Evolutionary conservation across 2,329 filamentous ascomycete genomes (phyloP).

Genomic region (Pseudogymnoascus sp.): DNA sequence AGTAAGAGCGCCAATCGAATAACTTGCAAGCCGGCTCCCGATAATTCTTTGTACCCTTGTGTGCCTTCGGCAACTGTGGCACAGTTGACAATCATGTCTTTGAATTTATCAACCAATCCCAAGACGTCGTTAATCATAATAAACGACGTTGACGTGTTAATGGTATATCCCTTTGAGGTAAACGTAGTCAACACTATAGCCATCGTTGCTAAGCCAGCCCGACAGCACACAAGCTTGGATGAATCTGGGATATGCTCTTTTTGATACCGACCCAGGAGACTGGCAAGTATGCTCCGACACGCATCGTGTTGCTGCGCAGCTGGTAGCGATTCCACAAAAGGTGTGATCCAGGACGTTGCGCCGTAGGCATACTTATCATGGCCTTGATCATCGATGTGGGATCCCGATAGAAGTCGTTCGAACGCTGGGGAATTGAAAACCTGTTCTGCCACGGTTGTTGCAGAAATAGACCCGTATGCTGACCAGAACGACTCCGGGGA

Average conservation of each 20-base stretch:
- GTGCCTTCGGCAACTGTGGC: conserved; percentile 37
- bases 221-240: conserved; percentile 53
- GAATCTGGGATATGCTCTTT: conserved; percentile 44
- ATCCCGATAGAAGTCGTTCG: conserved; percentile 51
- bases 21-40: conserved; percentile 51
- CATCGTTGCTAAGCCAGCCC: conserved; percentile 55
- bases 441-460: conserved; percentile 73
- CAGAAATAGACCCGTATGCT: conserved; percentile 71
- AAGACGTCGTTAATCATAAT: conserved; percentile 58
- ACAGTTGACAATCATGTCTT: conserved; percentile 48
- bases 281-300: conserved; percentile 68
- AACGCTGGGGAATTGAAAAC: conserved; percentile 67
- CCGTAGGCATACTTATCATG: conserved; percentile 50
- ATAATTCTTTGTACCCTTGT: conserved; percentile 42
- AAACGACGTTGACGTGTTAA: conserved; percentile 42
- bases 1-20: conserved; percentile 59
- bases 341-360: conserved; percentile 68
- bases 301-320: conserved; percentile 69
- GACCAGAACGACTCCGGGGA: conserved; percentile 81
- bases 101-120: conserved; percentile 56
- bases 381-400: conserved; percentile 43
- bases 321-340: conserved; percentile 70
- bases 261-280: conserved; percentile 61
- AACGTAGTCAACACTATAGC: conserved; percentile 50
- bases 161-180: conserved; percentile 40